Conservation (phyloP, 805 yeast genomes). For the Teunomyces gatunensis region DNA sequence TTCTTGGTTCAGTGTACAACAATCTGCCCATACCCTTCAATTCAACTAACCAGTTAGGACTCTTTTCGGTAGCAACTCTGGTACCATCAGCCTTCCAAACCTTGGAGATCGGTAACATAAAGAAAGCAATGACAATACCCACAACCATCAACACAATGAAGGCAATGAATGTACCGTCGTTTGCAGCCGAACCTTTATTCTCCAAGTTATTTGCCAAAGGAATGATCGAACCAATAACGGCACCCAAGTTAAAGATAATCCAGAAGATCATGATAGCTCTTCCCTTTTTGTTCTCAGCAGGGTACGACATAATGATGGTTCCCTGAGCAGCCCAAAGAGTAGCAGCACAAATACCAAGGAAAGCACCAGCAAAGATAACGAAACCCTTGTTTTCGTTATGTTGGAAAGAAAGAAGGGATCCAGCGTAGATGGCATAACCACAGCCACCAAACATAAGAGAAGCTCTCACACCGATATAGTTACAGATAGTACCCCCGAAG, state of each 20-base stretch:
- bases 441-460: slow-evolving; percentile 51
- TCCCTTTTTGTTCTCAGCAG: slow-evolving; percentile 53
- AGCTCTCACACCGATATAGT: slow-evolving; percentile 45
- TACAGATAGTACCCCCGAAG: slow-evolving; percentile 54
- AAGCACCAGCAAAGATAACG: slow-evolving; percentile 55
- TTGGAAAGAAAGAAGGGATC: slow-evolving; percentile 48
- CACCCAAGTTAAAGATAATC: slow-evolving; percentile 61
- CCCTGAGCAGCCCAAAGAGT: slow-evolving; percentile 61
- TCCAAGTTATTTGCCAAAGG: slow-evolving; percentile 55
- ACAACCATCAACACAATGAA: slow-evolving; percentile 50
- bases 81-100: slow-evolving; percentile 52
- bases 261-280: slow-evolving; percentile 53
- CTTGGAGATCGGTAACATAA: slow-evolving; percentile 47
- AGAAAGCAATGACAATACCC: slow-evolving; percentile 45
- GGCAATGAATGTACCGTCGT: slow-evolving; percentile 53
- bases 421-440: slow-evolving; percentile 54
- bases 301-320: slow-evolving; percentile 55
- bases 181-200: slow-evolving; percentile 30
- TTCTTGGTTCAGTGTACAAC: slow-evolving; percentile 41
- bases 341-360: slow-evolving; percentile 55
- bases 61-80: slow-evolving; percentile 42
- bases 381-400: slow-evolving; percentile 49
- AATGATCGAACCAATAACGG: slow-evolving; percentile 56
- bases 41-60: slow-evolving; percentile 48
- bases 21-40: slow-evolving; percentile 37